Evolutionary conservation across 352 stramenopile species (phyloP), one percentile per base, ranked within the genome.

Genomic region (Phytophthora constricta): DNA sequence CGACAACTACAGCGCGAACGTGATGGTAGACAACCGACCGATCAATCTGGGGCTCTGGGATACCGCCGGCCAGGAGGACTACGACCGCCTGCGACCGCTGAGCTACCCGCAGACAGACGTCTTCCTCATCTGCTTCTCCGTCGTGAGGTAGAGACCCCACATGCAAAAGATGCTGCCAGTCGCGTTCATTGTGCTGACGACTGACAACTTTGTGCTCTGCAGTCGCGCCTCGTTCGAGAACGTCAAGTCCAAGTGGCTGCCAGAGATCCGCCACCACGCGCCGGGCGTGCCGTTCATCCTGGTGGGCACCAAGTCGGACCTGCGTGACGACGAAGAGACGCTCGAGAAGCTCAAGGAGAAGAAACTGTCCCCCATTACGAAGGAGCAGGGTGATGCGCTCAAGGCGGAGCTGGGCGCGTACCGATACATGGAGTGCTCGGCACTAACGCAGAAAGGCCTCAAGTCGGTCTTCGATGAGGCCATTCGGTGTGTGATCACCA

Each of bases 21-120:
- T 97, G 34, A 97, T 96, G 85, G 93, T 98, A 52, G 92, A 98
- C 67, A 89, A 86, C 68, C 96, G 97, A 66, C 96, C 95, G 28
- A 97, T 99, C 74, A 99, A 98, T 75, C 74, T 99, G 23, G 95
- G 95, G 27, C 81, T 99, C 16, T 99, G 96, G 96, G 96, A 99
- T 88, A 99, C 96, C 2, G 96, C 96, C 17, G 96, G 96, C 45
- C 96, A 99, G 74, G 96, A 99, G 65, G 96, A 99, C 81, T 99
- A 99, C 76, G 96, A 99, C 69, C 88, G 95, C 26, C 70, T 99
- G 55, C 89, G 96, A 28, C 95, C 96, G 50, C 76, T 99, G 45
- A 98, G 89, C 58, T 99, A 99, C 78, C 96, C 96, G 13, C 91
- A 98, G 75, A 99, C 96, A 19, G 93, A 99, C 61, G 93, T 98